phyloP scores from a whole-genome alignment of 306 rosid genomes.

The Dalbergia cultrata region DNA sequence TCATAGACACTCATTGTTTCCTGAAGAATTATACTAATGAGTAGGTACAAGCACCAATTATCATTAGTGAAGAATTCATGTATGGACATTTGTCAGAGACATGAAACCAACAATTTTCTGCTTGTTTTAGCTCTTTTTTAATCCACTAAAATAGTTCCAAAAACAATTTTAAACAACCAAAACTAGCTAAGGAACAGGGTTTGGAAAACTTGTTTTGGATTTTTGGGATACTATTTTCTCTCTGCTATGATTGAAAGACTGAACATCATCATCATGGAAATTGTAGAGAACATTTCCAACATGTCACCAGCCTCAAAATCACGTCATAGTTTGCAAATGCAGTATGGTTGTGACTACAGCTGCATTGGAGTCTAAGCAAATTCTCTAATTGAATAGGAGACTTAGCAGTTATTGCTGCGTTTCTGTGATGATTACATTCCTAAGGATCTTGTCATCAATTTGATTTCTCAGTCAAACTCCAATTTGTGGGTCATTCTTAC shows the following conservation, averaged over 20 bases:
- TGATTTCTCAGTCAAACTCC: too few relatives aligned
- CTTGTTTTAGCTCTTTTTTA: not conserved
- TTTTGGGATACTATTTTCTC: constrained; percentile 13
- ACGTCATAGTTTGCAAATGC: too few relatives aligned
- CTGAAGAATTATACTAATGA: constrained; percentile 7
- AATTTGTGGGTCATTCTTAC: not conserved
- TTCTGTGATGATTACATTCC: constrained; percentile 10
- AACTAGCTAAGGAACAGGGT: not conserved
- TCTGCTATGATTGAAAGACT: not conserved
- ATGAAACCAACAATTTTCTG: constrained; percentile 19
- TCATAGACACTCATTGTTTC: constrained; percentile 16
- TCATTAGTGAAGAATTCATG: not conserved
- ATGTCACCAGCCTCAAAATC: not conserved
- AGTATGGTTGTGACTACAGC: not conserved
- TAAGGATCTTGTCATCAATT: not conserved
- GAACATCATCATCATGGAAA: constrained; percentile 31
- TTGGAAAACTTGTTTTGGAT: constrained; percentile 27
- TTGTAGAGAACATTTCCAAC: constrained; percentile 2
- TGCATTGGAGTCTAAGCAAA: not conserved
- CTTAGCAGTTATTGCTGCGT: constrained; percentile 1
- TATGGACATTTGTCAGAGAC: constrained; percentile 2
- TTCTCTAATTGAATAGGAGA: constrained; percentile 11
- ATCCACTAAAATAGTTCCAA: constrained; percentile 4
- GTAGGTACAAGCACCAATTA: not conserved
- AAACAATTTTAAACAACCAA: not conserved